Evolutionary conservation across 164 flowering plant species (phyloP).

Genomic region (Aristolochia contorta): DNA sequence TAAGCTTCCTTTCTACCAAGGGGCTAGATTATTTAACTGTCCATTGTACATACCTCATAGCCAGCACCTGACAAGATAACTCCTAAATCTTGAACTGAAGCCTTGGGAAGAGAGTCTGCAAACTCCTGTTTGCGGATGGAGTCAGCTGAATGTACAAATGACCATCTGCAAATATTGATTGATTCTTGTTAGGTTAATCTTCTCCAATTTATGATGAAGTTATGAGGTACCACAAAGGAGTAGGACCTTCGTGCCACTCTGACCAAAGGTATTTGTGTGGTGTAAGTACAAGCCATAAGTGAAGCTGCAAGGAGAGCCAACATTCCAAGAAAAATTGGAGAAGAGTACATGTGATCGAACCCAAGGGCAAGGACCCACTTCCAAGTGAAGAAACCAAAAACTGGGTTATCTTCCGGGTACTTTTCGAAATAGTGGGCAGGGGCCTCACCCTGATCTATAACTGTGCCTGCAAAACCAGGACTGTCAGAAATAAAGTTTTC

Average conservation of each 20-base stretch:
- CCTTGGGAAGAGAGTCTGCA: slow-evolving; percentile 61
- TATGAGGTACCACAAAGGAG: slow-evolving; percentile 10
- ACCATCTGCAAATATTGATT: slow-evolving; percentile 58
- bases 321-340: slow-evolving; percentile 81
- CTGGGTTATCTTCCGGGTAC: slow-evolving; percentile 81
- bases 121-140: slow-evolving; percentile 69
- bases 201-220: slow-evolving; percentile 11
- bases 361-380: slow-evolving; percentile 82
- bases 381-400: slow-evolving; percentile 82
- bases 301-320: slow-evolving; percentile 70
- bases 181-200: slow-evolving; percentile 15
- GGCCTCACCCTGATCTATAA: slow-evolving; percentile 88
- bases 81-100: slow-evolving; percentile 79
- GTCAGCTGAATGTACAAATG: slow-evolving; percentile 54
- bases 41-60: slow-evolving; percentile 54
- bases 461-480: slow-evolving; percentile 45
- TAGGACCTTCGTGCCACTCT: slow-evolving; percentile 90
- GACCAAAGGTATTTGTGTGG: slow-evolving; percentile 91
- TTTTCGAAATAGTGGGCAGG: slow-evolving; percentile 74
- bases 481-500: not conserved
- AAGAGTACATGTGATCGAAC: slow-evolving; percentile 89
- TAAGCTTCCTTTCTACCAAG: not conserved
- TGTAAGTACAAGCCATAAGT: slow-evolving; percentile 96
- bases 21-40: not conserved
- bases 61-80: slow-evolving; percentile 86